phyloP scores from a whole-genome alignment of 805 yeast genomes.

The Lipomyces yamanashiensis region DNA sequence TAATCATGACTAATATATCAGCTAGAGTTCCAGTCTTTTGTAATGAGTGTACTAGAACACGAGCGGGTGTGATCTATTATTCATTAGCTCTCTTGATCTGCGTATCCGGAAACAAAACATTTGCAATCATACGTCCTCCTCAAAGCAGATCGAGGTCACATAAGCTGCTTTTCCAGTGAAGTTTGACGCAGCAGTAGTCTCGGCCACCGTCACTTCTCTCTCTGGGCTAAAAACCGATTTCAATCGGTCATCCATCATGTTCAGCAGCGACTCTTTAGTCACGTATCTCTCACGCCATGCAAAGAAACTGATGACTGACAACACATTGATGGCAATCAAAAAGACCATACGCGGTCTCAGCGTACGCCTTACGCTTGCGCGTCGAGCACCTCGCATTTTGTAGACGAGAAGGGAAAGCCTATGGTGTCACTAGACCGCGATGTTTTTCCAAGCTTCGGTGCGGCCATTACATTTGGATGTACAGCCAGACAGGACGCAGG shows the following conservation, averaged over 20 bases:
- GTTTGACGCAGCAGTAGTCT: conserved; percentile 6
- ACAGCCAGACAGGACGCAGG: background rate
- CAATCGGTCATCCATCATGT: conserved; percentile 30
- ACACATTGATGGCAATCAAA: conserved; percentile 18
- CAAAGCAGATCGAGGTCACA: conserved; percentile 24
- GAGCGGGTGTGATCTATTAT: conserved; percentile 23
- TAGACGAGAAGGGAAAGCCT: background rate
- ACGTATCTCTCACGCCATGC: conserved; percentile 32
- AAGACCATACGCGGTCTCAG: conserved; percentile 27
- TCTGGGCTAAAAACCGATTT: conserved; percentile 32
- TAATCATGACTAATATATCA: conserved; percentile 27
- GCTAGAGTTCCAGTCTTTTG: conserved; percentile 10
- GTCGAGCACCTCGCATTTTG: conserved; percentile 17
- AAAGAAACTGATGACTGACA: conserved; percentile 19
- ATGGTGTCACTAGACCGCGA: conserved; percentile 1
- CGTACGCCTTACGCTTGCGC: conserved; percentile 15
- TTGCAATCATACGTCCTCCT: conserved; percentile 15
- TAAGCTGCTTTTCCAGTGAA: conserved; percentile 31
- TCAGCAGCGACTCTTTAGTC: conserved; percentile 28
- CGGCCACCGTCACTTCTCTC: conserved; percentile 17
- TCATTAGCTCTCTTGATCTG: background rate
- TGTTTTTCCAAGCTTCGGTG: background rate
- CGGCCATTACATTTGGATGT: background rate
- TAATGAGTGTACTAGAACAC: conserved; percentile 31
- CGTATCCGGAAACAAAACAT: background rate